phyloP scores from a whole-genome alignment of 1,139 yeast species.

The Geotrichum reessii region DNA sequence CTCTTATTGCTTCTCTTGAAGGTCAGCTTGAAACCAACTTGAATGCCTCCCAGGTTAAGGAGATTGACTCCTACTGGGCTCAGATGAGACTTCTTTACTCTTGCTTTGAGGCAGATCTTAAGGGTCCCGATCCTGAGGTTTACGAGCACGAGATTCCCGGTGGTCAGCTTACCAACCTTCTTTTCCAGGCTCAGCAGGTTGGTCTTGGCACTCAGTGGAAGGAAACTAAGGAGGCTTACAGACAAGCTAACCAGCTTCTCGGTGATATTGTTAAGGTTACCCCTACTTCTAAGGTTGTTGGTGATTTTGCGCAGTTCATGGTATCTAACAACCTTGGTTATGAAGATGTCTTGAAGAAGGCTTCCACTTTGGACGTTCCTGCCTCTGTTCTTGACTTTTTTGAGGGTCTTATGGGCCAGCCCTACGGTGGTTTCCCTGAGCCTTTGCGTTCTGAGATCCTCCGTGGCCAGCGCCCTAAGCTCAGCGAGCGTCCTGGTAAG shows the following conservation, averaged over 20 bases:
- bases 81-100: constrained; percentile 96
- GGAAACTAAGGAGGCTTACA: constrained; percentile 90
- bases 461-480: constrained; percentile 83
- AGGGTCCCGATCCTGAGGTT: constrained; percentile 99
- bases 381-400: constrained; percentile 95
- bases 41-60: constrained; percentile 61
- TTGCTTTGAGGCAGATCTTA: constrained; percentile 95
- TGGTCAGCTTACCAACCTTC: constrained; percentile 93
- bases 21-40: constrained; percentile 79
- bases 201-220: constrained; percentile 96
- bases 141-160: constrained; percentile 98
- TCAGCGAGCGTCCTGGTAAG: constrained; percentile 86
- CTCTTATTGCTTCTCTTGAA: constrained; percentile 84
- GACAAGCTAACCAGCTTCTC: constrained; percentile 77
- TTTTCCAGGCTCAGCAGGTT: constrained; percentile 98
- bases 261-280: constrained; percentile 98
- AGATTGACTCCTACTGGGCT: constrained; percentile 92
- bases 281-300: constrained; percentile 98
- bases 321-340: constrained; percentile 83
- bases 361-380: constrained; percentile 92
- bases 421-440: constrained; percentile 99
- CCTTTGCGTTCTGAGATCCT: constrained; percentile 89
- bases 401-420: constrained; percentile 99
- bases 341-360: constrained; percentile 82
- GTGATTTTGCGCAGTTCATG: constrained; percentile 98